Evolutionary conservation across 2,329 filamentous ascomycete species (phyloP), one percentile per base, ranked within the genome.

Genomic region (Macrophomina tecta): DNA sequence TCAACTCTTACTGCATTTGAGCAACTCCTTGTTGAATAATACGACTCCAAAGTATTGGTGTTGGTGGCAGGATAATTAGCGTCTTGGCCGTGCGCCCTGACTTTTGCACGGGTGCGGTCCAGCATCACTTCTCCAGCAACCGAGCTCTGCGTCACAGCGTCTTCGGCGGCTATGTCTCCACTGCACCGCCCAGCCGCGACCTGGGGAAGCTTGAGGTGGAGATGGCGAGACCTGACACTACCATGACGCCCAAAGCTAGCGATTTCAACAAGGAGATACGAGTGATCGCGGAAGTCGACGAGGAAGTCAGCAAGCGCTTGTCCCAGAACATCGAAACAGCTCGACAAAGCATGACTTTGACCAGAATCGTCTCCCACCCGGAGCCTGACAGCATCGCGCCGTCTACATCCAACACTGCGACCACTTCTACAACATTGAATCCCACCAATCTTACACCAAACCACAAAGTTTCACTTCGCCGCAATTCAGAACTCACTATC

Each of bases 41-140:
- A n/a, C n/a, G n/a, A n/a, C n/a, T n/a, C n/a, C n/a, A n/a, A n/a
- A n/a, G n/a, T n/a, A n/a, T n/a, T n/a, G n/a, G n/a, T n/a, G n/a
- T n/a, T n/a, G n/a, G n/a, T n/a, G n/a, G n/a, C n/a, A n/a, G n/a
- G n/a, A n/a, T n/a, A n/a, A n/a, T n/a, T n/a, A n/a, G n/a, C n/a
- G n/a, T n/a, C n/a, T n/a, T n/a, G n/a, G n/a, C n/a, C n/a, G n/a
- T n/a, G n/a, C n/a, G n/a, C n/a, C n/a, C n/a, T n/a, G n/a, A n/a
- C n/a, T n/a, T n/a, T n/a, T n/a, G n/a, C n/a, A n/a, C n/a, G n/a
- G n/a, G n/a, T n/a, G n/a, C n/a, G n/a, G n/a, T n/a, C 36, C 53
- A 55, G 40, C 64, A 48, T 42, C 52, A 66, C 45, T 66, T 66
- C 42, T 58, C 52, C 32, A 58, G 36, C 40, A 66, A 18, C 51